A percentile compares a stretch with the other conserved stretches of the same genome.
Evolutionary conservation across 106 monocot species (phyloP).

Genomic region (Allium fistulosum): DNA sequence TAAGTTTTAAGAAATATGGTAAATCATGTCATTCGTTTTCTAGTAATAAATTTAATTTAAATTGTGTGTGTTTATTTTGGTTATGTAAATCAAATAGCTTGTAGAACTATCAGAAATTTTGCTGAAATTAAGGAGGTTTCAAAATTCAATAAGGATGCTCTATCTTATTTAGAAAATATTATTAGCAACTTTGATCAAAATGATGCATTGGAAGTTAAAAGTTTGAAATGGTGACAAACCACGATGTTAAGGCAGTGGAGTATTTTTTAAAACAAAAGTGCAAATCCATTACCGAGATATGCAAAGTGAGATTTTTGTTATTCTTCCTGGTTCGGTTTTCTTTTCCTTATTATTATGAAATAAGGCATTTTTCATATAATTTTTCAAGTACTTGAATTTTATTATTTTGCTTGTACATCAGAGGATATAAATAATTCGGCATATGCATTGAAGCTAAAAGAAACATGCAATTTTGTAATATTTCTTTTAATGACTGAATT

Average conservation of each 20-base stretch:
- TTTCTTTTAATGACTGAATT: constrained; percentile 78
- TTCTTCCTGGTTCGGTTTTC: neutral
- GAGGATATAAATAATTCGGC: no score
- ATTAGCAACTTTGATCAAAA: constrained; percentile 44
- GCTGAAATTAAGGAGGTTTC: constrained; percentile 82
- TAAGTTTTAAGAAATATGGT: no score
- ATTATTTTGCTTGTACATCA: no score
- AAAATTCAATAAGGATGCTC: constrained; percentile 53
- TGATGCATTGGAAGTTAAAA: constrained; percentile 83
- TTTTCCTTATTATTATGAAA: no score
- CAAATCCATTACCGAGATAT: no score
- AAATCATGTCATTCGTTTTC: no score
- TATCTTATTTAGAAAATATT: constrained; percentile 51
- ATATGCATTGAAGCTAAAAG: constrained; percentile 80
- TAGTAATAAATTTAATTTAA: no score
- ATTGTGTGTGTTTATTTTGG: no score
- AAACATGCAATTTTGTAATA: constrained; percentile 58
- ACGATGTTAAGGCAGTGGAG: constrained; percentile 94
- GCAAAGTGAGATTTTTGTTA: constrained; percentile 21
- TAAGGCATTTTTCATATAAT: neutral
- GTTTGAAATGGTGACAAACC: constrained; percentile 85
- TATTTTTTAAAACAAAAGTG: constrained; percentile 91
- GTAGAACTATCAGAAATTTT: constrained; percentile 70
- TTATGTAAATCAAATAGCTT: constrained; percentile 77
- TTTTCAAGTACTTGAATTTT: constrained; percentile 84